Evolutionary conservation across 2,329 filamentous ascomycete species (phyloP).

Genomic region (Pyrenochaeta sp.): DNA sequence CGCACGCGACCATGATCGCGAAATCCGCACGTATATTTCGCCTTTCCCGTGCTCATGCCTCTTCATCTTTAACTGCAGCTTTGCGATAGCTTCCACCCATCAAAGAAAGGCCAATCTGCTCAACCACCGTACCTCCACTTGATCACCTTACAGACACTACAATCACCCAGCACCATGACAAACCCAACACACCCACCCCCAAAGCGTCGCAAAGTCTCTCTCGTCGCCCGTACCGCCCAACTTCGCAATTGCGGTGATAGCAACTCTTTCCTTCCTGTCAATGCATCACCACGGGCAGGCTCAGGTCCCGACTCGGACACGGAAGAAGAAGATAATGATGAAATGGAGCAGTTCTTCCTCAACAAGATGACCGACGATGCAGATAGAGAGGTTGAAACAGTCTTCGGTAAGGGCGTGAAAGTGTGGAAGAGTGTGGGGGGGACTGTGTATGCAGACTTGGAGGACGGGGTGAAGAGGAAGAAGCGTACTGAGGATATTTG

Average conservation of each 20-base stretch:
- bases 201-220: neutral
- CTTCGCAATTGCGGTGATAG: neutral
- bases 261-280: neutral
- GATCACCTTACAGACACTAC: neutral
- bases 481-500: conserved; percentile 8
- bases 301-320: conserved; percentile 9
- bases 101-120: neutral
- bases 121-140: neutral
- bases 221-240: neutral
- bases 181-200: neutral
- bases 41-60: too few species aligned
- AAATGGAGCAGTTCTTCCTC: conserved; percentile 7
- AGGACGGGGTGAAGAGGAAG: conserved; percentile 11
- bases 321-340: conserved; percentile 15
- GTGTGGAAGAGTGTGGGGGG: conserved; percentile 15
- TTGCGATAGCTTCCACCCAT: neutral
- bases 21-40: neutral
- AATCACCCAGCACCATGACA: neutral
- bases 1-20: neutral
- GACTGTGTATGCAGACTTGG: conserved; percentile 15
- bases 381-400: conserved; percentile 4
- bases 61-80: neutral
- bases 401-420: conserved; percentile 15
- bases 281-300: neutral
- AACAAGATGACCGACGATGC: conserved; percentile 18